These are phyloP conservation scores for Leishmania tarentolae DNA, from an alignment of 208 protist genomes.

Conservation along the genomic window DNA sequence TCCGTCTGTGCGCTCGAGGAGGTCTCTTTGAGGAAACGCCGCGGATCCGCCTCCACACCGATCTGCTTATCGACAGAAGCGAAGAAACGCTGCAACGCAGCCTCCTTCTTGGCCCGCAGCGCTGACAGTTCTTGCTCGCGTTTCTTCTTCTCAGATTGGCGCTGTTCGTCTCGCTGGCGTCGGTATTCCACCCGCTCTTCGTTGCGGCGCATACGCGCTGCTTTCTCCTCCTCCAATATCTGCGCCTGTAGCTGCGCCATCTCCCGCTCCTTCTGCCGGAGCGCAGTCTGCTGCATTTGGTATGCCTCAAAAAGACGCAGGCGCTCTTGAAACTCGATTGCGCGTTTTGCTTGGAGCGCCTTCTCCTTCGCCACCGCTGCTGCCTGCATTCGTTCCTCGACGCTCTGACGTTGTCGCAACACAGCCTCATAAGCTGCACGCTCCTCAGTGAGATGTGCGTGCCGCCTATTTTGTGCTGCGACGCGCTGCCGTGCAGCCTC, in stretches of 20 bases:
- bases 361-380: constrained; percentile 21
- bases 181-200: constrained; percentile 59
- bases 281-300: constrained; percentile 31
- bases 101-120: constrained; percentile 50
- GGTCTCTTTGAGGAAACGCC: constrained; percentile 62
- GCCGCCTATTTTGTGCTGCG: constrained; percentile 25
- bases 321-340: constrained; percentile 67
- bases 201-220: constrained; percentile 48
- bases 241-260: constrained; percentile 35
- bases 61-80: constrained; percentile 60
- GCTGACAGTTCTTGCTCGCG: constrained; percentile 47
- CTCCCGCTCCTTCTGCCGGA: constrained; percentile 52
- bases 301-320: constrained; percentile 52
- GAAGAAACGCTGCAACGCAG: constrained; percentile 74
- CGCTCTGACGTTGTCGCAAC: constrained; percentile 32
- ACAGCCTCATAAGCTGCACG: constrained; percentile 45
- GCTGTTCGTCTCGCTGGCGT: constrained; percentile 49
- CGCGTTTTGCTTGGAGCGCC: constrained; percentile 35
- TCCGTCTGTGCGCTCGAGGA: constrained; percentile 58
- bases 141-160: constrained; percentile 29
- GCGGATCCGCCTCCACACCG: constrained; percentile 61
- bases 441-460: constrained; percentile 34
- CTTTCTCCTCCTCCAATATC: constrained; percentile 43
- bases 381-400: constrained; percentile 27
- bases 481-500: constrained; percentile 37